Conservation (phyloP, 305 asterid genomes). For the Fraxinus angustifolia region DNA sequence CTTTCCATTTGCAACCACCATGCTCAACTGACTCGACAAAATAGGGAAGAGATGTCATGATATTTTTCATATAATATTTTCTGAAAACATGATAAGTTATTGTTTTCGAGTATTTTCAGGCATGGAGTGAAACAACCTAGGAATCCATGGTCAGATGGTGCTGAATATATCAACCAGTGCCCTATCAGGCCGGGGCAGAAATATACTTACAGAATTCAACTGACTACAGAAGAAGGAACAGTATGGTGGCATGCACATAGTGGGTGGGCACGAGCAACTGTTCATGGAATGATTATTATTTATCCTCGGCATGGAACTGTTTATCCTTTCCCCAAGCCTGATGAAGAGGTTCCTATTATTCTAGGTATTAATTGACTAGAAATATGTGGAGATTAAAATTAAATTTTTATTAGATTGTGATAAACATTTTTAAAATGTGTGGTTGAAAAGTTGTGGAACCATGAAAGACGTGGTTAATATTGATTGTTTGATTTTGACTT, state of each 20-base stretch:
- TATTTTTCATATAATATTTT: neutral
- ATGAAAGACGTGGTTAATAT: too few species aligned
- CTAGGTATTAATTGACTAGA: slow-evolving; percentile 23
- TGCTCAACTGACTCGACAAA: neutral
- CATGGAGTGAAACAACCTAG: slow-evolving; percentile 41
- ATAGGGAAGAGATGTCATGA: neutral
- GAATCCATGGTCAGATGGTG: slow-evolving; percentile 50
- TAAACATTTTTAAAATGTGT: too few species aligned
- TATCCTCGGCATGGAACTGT: slow-evolving; percentile 21
- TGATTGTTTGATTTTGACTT: too few species aligned
- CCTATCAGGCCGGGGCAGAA: slow-evolving; percentile 41
- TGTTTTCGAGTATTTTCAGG: slow-evolving; percentile 19
- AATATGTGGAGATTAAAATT: neutral
- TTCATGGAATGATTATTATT: slow-evolving; percentile 41
- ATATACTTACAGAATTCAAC: slow-evolving; percentile 28
- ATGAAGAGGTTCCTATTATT: slow-evolving; percentile 35
- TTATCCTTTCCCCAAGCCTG: slow-evolving; percentile 42
- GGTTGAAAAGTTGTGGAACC: too few species aligned
- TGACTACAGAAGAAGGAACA: slow-evolving; percentile 45
- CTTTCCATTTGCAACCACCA: neutral
- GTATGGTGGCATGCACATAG: slow-evolving; percentile 55
- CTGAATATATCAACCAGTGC: slow-evolving; percentile 39
- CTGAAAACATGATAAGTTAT: neutral
- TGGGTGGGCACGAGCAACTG: slow-evolving; percentile 51
- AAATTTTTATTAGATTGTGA: too few species aligned